Percentiles rank a stretch among this genome's conserved stretches.
phyloP scores from a whole-genome alignment of 2,329 filamentous ascomycete genomes.

The Pestalotiopsis sp. region DNA sequence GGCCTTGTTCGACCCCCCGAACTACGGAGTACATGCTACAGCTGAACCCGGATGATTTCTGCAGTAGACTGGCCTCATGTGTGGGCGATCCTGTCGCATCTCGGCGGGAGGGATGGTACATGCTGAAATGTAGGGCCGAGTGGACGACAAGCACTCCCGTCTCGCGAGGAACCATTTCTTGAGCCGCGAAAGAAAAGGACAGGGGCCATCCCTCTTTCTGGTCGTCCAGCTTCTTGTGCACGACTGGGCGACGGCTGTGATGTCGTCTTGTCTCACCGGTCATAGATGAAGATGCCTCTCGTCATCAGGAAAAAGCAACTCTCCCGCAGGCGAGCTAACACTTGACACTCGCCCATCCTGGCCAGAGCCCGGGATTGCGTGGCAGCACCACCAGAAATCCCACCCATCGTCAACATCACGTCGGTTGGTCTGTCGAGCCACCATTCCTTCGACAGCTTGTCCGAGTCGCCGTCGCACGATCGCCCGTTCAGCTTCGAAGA shows the following conservation, averaged over 20 bases:
- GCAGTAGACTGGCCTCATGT: background rate
- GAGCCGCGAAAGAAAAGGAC: background rate
- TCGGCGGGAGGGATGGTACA: background rate
- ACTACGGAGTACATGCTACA: background rate
- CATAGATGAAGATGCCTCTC: background rate
- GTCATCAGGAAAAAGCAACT: slow-evolving; percentile 2
- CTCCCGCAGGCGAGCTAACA: background rate
- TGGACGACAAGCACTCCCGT: slow-evolving; percentile 1
- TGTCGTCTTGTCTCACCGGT: slow-evolving; percentile 9
- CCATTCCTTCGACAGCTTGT: background rate
- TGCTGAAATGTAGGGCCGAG: slow-evolving; percentile 5
- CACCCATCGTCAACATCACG: background rate
- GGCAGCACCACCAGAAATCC: background rate
- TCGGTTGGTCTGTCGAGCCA: background rate
- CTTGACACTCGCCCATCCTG: background rate
- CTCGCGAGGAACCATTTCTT: background rate
- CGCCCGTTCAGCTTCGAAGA: background rate
- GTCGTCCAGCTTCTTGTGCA: background rate
- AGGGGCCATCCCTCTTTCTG: background rate
- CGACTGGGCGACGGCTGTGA: background rate
- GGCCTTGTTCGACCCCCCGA: background rate
- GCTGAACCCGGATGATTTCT: background rate
- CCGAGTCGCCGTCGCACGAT: background rate
- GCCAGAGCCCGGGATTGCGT: background rate
- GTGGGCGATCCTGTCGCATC: background rate